A percentile compares a stretch with the other conserved stretches of the same genome.
phyloP scores from a whole-genome alignment of 352 stramenopile genomes.

The Phytophthora citricola region DNA sequence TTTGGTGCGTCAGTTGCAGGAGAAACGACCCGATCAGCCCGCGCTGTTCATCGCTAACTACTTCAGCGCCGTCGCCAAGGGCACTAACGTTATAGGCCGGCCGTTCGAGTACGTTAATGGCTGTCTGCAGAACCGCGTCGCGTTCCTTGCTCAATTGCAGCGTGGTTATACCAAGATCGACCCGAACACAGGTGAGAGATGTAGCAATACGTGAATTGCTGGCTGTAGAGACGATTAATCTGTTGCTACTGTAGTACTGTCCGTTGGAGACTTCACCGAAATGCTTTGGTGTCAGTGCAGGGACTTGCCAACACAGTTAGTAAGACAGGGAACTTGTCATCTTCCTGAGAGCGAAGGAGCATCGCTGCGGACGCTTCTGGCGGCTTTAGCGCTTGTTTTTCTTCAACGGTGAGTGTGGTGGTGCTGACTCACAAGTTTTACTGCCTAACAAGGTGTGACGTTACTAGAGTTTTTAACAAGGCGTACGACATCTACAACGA shows the following conservation, averaged over 20 bases:
- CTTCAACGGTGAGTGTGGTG: slow-evolving; percentile 47
- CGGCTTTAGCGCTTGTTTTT: slow-evolving; percentile 53
- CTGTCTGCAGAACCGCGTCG: slow-evolving; percentile 57
- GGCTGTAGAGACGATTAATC: neutral
- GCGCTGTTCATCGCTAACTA: slow-evolving; percentile 53
- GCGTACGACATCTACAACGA: slow-evolving; percentile 60
- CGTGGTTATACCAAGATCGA: slow-evolving; percentile 49
- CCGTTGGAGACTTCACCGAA: slow-evolving; percentile 64
- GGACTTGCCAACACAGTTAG: slow-evolving; percentile 49
- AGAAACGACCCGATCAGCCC: slow-evolving; percentile 50
- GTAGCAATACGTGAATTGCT: neutral
- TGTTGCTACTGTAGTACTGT: slow-evolving; percentile 43
- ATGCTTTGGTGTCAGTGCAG: slow-evolving; percentile 64
- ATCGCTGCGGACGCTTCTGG: slow-evolving; percentile 41
- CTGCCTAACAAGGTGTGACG: neutral
- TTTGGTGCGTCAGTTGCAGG: slow-evolving; percentile 56
- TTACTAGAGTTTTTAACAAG: slow-evolving; percentile 59
- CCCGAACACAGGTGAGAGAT: slow-evolving; percentile 37
- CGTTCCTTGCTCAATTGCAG: slow-evolving; percentile 58
- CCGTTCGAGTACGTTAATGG: slow-evolving; percentile 63
- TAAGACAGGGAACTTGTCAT: slow-evolving; percentile 54
- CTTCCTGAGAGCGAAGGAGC: slow-evolving; percentile 43
- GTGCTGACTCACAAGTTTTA: neutral
- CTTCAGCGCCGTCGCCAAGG: slow-evolving; percentile 43
- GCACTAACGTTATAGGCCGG: slow-evolving; percentile 45